Evolutionary conservation across 1,284 basidiomycete genomes (phyloP), one percentile per base, ranked within the genome.

Genomic region (Leccinum subatratum): DNA sequence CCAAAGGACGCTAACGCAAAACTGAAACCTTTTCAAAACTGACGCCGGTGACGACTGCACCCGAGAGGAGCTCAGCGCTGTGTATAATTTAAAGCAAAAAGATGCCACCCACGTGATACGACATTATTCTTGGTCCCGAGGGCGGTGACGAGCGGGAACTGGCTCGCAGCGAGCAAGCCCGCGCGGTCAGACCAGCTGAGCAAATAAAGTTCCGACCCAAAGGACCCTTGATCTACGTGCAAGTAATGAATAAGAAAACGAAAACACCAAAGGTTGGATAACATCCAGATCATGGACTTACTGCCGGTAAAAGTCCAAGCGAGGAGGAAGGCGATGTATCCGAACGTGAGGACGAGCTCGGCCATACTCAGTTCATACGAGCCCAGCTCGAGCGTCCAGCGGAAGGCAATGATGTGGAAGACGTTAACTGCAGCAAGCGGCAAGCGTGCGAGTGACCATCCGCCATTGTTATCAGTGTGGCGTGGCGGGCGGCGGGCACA

Each of bases 61-160:
- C 22, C 42, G 51, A 11, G 22, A 4, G 12, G 12, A 32, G 11
- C 4, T 73, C 2, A 69, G 32, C 1, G 18, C 20, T 3, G 8
- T 1, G 16, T 6, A n/a, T 18, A 78, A 20, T 51, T 2, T 0
- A 3, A 28, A 3, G 14, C 1, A 6, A 22, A 30, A 3, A 20
- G 8, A 12, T 16, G 3, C 18, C 14, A 69, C 85, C 65, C 65
- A 86, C 86, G 79, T 6, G 86, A 83, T 7, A 91, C 77, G 22
- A 85, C 64, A 64, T 89, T 90, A 73, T 91, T 88, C 73, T 86
- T 86, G 62, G 85, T 86, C 0, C 86, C 87, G 14, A 91, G 81
- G 3, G 81, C 86, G 0, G 84, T 81, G 69, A 90, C 80, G n/a
- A 91, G 76, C 0, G 87, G 85, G 2, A 88, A 72, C 72, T 91